A percentile compares a stretch with the other conserved stretches of the same genome.
phyloP scores from a whole-genome alignment of 2,329 filamentous ascomycete species.

The Sporothrix variecibatus region DNA sequence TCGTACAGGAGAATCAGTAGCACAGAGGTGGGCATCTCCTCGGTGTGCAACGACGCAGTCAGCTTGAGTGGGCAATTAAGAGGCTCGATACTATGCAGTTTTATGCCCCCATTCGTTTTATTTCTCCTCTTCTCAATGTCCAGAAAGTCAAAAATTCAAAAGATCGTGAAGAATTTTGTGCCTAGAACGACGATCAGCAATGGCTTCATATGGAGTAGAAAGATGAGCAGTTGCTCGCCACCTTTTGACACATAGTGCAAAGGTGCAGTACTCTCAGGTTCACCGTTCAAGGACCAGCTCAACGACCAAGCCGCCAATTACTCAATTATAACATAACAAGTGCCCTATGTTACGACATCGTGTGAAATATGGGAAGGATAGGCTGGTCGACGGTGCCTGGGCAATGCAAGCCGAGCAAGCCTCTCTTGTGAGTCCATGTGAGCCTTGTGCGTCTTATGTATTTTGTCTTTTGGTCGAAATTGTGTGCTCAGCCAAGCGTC shows the following conservation, averaged over 20 bases:
- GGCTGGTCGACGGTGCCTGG: not conserved
- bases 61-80: too few species aligned
- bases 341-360: not conserved
- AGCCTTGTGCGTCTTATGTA: not conserved
- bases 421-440: not conserved
- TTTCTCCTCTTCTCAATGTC: not conserved
- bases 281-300: not conserved
- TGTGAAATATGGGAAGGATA: not conserved
- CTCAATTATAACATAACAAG: constrained; percentile 1
- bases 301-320: not conserved
- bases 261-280: not conserved
- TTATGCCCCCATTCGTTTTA: too few species aligned
- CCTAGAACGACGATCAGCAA: not conserved
- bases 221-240: not conserved
- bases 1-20: too few species aligned
- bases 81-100: not conserved
- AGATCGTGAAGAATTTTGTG: not conserved
- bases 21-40: constrained; percentile 2
- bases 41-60: not conserved
- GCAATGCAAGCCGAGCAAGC: not conserved
- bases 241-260: not conserved
- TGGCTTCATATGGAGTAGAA: not conserved
- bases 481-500: not conserved
- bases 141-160: not conserved
- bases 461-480: not conserved